Conservation (phyloP, 441 rosid genomes). For the Francoa sonchifolia region DNA sequence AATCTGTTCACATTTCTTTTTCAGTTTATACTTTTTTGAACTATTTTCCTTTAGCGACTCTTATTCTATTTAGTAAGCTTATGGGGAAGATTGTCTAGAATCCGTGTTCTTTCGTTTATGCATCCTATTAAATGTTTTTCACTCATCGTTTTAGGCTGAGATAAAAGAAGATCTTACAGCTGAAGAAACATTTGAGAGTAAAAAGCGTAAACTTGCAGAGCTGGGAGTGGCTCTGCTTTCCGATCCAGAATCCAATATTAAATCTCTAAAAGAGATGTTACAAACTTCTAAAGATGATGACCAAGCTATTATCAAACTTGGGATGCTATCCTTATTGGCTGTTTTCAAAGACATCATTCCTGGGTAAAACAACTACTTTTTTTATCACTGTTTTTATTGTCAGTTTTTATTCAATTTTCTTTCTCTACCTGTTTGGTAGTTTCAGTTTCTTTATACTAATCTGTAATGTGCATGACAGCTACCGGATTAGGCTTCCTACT, state of each 20-base stretch:
- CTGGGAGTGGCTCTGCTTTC: slow-evolving; percentile 60
- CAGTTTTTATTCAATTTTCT: slow-evolving; percentile 1
- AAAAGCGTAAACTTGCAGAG: slow-evolving; percentile 65
- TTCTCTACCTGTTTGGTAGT: background rate
- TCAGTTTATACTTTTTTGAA: too few species aligned
- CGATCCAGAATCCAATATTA: slow-evolving; percentile 71
- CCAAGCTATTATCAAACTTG: slow-evolving; percentile 52
- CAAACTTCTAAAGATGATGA: slow-evolving; percentile 49
- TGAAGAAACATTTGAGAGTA: slow-evolving; percentile 59
- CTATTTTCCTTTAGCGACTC: too few species aligned
- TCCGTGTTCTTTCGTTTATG: too few species aligned
- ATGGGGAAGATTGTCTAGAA: too few species aligned
- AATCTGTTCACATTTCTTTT: too few species aligned
- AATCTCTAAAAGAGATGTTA: slow-evolving; percentile 63
- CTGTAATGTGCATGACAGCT: slow-evolving; percentile 32
- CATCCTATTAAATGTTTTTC: too few species aligned
- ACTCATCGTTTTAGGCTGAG: slow-evolving; percentile 82
- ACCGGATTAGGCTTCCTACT: slow-evolving; percentile 93
- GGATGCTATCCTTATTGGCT: slow-evolving; percentile 70
- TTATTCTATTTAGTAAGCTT: too few species aligned
- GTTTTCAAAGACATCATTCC: slow-evolving; percentile 89
- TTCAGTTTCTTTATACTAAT: slow-evolving; percentile 2
- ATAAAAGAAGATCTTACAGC: slow-evolving; percentile 77
- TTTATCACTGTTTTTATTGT: slow-evolving; percentile 8
- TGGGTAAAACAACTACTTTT: slow-evolving; percentile 36